Evolutionary conservation across 176 grass and related monocot genomes (phyloP).

Genomic region (Pontederia paniculata): DNA sequence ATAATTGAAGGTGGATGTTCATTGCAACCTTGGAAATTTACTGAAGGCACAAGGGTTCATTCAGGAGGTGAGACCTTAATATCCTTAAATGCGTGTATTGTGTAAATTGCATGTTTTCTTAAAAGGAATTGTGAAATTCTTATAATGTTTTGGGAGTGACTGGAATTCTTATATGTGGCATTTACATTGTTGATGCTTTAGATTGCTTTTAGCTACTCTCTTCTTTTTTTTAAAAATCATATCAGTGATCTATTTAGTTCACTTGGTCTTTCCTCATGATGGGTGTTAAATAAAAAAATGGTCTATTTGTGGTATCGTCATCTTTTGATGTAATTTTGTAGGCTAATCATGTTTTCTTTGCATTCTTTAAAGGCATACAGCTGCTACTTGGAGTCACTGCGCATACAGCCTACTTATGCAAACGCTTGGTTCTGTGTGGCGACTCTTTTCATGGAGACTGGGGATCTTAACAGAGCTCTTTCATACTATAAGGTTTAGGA

Average conservation of each 20-base stretch:
- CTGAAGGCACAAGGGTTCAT: slow-evolving; percentile 80
- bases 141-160: too few relatives aligned
- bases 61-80: slow-evolving; percentile 79
- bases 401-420: slow-evolving; percentile 75
- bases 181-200: not conserved
- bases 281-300: too few relatives aligned
- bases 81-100: too few relatives aligned
- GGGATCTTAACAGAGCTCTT: slow-evolving; percentile 68
- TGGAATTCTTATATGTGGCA: not conserved
- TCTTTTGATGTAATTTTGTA: too few relatives aligned
- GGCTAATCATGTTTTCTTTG: too few relatives aligned
- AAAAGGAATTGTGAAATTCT: not conserved
- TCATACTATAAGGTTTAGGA: slow-evolving; percentile 64
- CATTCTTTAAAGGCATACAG: slow-evolving; percentile 48
- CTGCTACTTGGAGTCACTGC: slow-evolving; percentile 67
- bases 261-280: too few relatives aligned
- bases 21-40: slow-evolving; percentile 84
- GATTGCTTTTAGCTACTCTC: too few relatives aligned
- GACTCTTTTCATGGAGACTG: slow-evolving; percentile 77
- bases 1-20: slow-evolving; percentile 67
- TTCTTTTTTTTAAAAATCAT: too few relatives aligned
- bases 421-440: slow-evolving; percentile 89
- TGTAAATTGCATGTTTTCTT: not conserved
- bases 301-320: too few relatives aligned
- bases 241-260: too few relatives aligned